A percentile compares a stretch with the other conserved stretches of the same genome.
These are phyloP conservation scores for Luzula sylvatica DNA, from an alignment of 176 grass and related monocot species.

Conservation along the genomic window DNA sequence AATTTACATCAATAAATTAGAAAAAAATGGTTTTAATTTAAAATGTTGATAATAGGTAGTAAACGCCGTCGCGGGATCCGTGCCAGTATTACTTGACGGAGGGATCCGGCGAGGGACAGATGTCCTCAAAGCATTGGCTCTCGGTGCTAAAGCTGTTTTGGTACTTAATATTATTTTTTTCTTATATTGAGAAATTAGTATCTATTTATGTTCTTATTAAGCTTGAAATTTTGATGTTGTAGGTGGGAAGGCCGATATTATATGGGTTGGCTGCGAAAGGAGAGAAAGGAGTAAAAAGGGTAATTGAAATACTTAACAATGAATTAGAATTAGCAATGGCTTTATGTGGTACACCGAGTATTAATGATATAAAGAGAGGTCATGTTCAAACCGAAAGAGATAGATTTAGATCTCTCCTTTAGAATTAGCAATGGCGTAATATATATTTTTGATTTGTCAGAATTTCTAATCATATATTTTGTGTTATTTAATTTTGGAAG, in stretches of 20 bases:
- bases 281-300: constrained; percentile 48
- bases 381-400: constrained; percentile 47
- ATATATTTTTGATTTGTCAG: not conserved
- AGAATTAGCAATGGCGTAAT: too few species aligned
- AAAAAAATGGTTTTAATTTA: too few species aligned
- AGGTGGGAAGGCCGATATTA: constrained; percentile 65
- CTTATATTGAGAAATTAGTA: too few species aligned
- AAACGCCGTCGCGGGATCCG: constrained; percentile 44
- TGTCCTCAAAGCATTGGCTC: constrained; percentile 76
- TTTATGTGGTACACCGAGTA: constrained; percentile 52
- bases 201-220: too few species aligned
- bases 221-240: constrained; percentile 1
- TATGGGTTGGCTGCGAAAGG: constrained; percentile 69
- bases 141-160: constrained; percentile 64
- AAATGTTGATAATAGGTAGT: constrained; percentile 47
- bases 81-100: constrained; percentile 76
- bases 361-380: constrained; percentile 39
- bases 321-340: constrained; percentile 80
- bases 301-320: constrained; percentile 60
- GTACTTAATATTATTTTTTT: constrained; percentile 21
- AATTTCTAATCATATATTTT: too few species aligned
- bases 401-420: constrained; percentile 49
- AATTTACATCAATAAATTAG: too few species aligned
- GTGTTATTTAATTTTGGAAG: too few species aligned
- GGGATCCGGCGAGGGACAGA: constrained; percentile 74